Percentiles rank a stretch among this genome's conserved stretches.
These are phyloP conservation scores for Penicillium sp. DNA, from an alignment of 2,329 filamentous ascomycete genomes.

Conservation along the genomic window DNA sequence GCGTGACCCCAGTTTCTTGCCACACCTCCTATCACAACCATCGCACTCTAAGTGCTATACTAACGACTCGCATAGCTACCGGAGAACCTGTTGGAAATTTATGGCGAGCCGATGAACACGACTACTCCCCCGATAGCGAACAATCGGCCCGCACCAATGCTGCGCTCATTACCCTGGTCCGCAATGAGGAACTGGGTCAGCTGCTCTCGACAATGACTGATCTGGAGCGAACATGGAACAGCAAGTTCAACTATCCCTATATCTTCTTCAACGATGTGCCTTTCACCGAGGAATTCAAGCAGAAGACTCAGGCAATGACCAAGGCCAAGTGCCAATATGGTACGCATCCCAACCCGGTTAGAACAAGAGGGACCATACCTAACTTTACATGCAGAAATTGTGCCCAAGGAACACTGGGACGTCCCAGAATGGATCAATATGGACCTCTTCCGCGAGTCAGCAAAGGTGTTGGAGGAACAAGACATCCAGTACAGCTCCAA, in stretches of 20 bases:
- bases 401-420: constrained; percentile 94
- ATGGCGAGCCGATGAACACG: constrained; percentile 68
- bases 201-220: constrained; percentile 88
- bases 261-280: constrained; percentile 98
- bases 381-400: constrained; percentile 61
- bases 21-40: constrained; percentile 8
- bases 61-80: constrained; percentile 59
- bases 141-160: constrained; percentile 87
- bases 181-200: constrained; percentile 82
- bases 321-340: constrained; percentile 86
- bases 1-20: constrained; percentile 41
- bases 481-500: constrained; percentile 87
- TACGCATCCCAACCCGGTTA: constrained; percentile 42
- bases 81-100: constrained; percentile 78
- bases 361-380: constrained; percentile 18
- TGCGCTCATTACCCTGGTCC: constrained; percentile 85
- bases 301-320: constrained; percentile 73
- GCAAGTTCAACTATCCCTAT: constrained; percentile 99
- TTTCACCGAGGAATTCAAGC: constrained; percentile 92
- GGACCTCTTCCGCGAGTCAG: constrained; percentile 81
- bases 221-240: constrained; percentile 92
- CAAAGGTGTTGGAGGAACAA: constrained; percentile 76
- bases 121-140: constrained; percentile 73
- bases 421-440: constrained; percentile 88
- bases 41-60: neutral